Evolutionary conservation across 148 eudicot genomes (phyloP).

Genomic region (Rhododendron kiyosumense): DNA sequence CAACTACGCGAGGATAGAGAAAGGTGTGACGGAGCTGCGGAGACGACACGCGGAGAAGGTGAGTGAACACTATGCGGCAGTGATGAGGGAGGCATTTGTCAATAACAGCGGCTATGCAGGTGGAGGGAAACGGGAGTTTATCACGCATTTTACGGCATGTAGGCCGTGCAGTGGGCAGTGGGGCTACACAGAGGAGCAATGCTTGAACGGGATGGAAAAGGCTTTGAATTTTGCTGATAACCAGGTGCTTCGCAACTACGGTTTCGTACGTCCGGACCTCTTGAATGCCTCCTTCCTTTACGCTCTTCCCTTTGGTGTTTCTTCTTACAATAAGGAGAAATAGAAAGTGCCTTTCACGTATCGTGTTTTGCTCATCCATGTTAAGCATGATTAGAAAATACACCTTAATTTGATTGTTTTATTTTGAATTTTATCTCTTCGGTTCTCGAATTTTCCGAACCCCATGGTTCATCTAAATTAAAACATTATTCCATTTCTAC

Average conservation of each 20-base stretch:
- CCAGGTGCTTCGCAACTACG: slow-evolving; percentile 21
- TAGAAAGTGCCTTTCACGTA: not conserved
- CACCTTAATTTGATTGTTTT: too few species aligned
- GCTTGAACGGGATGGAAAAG: not conserved
- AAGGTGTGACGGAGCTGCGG: slow-evolving; percentile 21
- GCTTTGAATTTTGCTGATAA: slow-evolving; percentile 19
- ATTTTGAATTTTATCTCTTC: too few species aligned
- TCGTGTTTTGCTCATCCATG: too few species aligned
- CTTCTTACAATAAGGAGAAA: not conserved
- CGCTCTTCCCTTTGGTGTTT: not conserved
- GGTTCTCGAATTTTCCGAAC: too few species aligned
- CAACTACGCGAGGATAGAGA: slow-evolving; percentile 25
- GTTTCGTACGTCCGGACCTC: not conserved
- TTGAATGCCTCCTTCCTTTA: not conserved
- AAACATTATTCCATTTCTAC: too few species aligned
- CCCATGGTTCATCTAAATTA: too few species aligned
- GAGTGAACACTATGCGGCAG: slow-evolving; percentile 23
- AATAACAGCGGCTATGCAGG: not conserved
- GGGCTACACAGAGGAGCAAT: not conserved
- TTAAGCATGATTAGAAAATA: too few species aligned
- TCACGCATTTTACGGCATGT: not conserved
- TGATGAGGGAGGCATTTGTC: slow-evolving; percentile 13
- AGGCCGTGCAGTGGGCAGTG: not conserved
- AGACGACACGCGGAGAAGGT: slow-evolving; percentile 51
- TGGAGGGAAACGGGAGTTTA: not conserved